Base-by-base conservation (phyloP, 192 early-diverging fungal genomes). In the Diversispora eburnea region DNA sequence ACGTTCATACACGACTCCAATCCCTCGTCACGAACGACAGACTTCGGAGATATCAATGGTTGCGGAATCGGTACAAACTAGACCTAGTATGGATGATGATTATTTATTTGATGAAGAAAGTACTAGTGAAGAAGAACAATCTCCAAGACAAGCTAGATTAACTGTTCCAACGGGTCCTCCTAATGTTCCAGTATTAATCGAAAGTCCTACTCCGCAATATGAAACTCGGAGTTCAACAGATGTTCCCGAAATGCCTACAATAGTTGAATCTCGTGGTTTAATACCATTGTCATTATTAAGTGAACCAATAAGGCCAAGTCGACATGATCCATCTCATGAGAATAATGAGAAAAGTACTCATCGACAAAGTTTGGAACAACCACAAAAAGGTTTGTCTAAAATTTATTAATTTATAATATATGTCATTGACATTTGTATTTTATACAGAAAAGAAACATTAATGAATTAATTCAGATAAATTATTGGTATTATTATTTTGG, bases 11-110 rank as follows among this genome's bases (percentile, higher is more conserved):
- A 63, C 70, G 12, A 33, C 42, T 10, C 60, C 72, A 54, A 4
- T 54, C 2, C 45, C 47, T 7, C 17, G 42, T n/a, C 72, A 73
- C 63, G 59, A 61, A 8, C 33, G 61, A 39, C 20, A 52, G 13
- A 17, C 17, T 19, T 73, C 72, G 8, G 72, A 73, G 12, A n/a
- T 73, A 63, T 73, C 72, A 5, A 22, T 48, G n/a, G 45, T 54
- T 5, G 72, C 55, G 20, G 72, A 73, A 54, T 73, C 72, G 2
- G 39, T 73, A 59, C 72, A 73, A 63, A 73, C 72, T 60, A 47
- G 72, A 5, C 72, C 58, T 19, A 73, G 72, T 41, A 42, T 73
- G 45, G 72, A 73, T 13, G 72, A 73, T 9, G 72, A 62, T 1
- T 22, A 48, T 10, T 54, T 73, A 3, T 73, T 73, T 59, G 72